Conservation (phyloP, 768 basidiomycete genomes). For the Coprinellus micaceus region DNA sequence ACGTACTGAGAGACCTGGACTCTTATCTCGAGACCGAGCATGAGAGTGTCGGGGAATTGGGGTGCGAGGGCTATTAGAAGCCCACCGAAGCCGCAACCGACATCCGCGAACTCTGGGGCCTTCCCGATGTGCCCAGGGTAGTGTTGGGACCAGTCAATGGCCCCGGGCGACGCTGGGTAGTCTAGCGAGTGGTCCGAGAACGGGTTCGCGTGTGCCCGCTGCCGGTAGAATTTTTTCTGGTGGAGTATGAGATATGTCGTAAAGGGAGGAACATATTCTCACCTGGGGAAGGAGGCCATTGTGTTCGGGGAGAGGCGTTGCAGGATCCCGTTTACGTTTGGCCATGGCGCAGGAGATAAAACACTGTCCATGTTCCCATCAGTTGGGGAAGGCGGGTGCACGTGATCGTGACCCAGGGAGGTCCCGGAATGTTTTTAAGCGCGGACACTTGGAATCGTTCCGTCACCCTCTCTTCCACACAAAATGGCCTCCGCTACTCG, state of each 20-base stretch:
- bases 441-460: constrained; percentile 13
- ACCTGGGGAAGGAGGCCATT: constrained; percentile 49
- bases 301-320: constrained; percentile 12
- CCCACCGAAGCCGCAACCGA: constrained; percentile 98
- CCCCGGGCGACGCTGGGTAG: constrained; percentile 74
- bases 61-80: constrained; percentile 86
- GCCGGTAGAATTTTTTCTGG: constrained; percentile 81
- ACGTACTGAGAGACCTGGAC: constrained; percentile 97
- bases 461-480: constrained; percentile 18
- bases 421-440: constrained; percentile 9
- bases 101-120: constrained; percentile 89
- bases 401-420: constrained; percentile 22
- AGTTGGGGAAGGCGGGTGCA: constrained; percentile 13
- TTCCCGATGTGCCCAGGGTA: constrained; percentile 74
- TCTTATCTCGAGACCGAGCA: constrained; percentile 97
- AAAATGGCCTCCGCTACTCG: constrained; percentile 42
- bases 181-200: constrained; percentile 86
- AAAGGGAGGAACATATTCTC: too few species aligned
- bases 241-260: too few species aligned
- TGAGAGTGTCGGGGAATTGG: constrained; percentile 84
- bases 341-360: constrained; percentile 18
- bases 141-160: constrained; percentile 79
- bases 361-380: not conserved
- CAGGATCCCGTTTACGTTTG: constrained; percentile 23
- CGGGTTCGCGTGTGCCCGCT: constrained; percentile 81